Percentiles rank a stretch among this genome's conserved stretches.
phyloP scores from a whole-genome alignment of 2,329 filamentous ascomycete genomes.

The Pyrenochaeta sp. region DNA sequence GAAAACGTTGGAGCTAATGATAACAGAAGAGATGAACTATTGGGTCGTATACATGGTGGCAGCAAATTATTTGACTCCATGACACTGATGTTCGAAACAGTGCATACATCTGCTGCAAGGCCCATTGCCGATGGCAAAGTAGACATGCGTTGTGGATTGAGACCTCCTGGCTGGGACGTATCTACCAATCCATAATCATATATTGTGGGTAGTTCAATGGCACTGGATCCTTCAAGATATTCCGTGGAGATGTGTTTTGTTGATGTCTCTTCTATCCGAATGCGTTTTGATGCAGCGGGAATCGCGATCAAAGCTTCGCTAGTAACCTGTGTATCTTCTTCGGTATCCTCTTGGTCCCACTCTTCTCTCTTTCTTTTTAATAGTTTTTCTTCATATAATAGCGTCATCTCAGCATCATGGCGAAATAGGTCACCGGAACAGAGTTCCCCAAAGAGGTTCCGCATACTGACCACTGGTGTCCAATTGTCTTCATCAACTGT shows the following conservation, averaged over 20 bases:
- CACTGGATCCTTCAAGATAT: neutral
- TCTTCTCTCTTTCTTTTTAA: conserved; percentile 17
- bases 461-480: conserved; percentile 70
- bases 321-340: conserved; percentile 18
- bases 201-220: neutral
- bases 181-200: neutral
- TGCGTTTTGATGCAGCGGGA: neutral
- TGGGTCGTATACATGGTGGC: neutral
- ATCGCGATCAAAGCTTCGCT: conserved; percentile 1
- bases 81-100: neutral
- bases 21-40: neutral
- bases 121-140: neutral
- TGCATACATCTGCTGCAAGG: neutral
- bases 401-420: conserved; percentile 71
- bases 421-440: conserved; percentile 70
- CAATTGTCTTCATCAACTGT: conserved; percentile 71
- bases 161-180: neutral
- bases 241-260: neutral
- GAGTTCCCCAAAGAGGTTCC: conserved; percentile 73
- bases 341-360: conserved; percentile 16
- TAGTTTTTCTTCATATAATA: conserved; percentile 30
- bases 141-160: neutral
- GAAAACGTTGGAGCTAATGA: neutral
- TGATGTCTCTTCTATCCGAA: neutral
- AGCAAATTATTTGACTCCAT: neutral